Base-by-base conservation (phyloP, 208 protist genomes). In the Crithidia sp. region DNA sequence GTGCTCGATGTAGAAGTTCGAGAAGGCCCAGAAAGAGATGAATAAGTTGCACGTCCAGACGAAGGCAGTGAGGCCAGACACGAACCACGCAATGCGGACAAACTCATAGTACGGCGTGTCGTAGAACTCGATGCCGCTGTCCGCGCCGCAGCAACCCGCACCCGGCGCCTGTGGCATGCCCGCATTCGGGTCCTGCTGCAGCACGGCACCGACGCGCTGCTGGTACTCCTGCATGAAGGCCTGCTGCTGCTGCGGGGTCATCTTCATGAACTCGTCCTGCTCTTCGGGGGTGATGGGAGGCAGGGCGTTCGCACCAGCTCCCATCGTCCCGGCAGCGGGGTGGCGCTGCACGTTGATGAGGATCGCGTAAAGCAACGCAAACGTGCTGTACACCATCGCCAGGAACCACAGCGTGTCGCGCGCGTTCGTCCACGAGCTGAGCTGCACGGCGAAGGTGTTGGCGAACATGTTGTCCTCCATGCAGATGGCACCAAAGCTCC, bases 51-150 rank as follows among this genome's bases (percentile, higher is more conserved):
- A 75, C 5, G 74, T 77, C 85, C 87, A 96, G 39, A 83, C 74
- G 53, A 96, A 76, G 6, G 79, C 74, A 5, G 83, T 88, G 16
- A 96, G 63, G 2, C 89, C 91, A n/a, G 81, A 78, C 53, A 92
- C 78, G 60, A 90, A 77, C 89, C 91, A 96, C 52, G 88, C 91
- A 54, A 92, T 60, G 68, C 91, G 89, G 58, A 94, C 83, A 66
- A 93, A 91, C 57, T 93, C 89, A 76, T 94, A 96, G 47, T 89
- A 90, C 13, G 88, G 87, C 3, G 91, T 96, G 28, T 88, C 87
- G 81, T 93, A 96, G 43, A 96, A 69, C 78, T 93, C 81, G 55
- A 92, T 77, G 13, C 81, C 71, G 59, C 64, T 71, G 40, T 77
- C 45, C 10, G 56, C 63, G 61, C 77, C 77, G 74, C 75, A 83